Evolutionary conservation across 2,329 filamentous ascomycete species (phyloP), one percentile per base, ranked within the genome.

Genomic region (Botrytis byssoidea): DNA sequence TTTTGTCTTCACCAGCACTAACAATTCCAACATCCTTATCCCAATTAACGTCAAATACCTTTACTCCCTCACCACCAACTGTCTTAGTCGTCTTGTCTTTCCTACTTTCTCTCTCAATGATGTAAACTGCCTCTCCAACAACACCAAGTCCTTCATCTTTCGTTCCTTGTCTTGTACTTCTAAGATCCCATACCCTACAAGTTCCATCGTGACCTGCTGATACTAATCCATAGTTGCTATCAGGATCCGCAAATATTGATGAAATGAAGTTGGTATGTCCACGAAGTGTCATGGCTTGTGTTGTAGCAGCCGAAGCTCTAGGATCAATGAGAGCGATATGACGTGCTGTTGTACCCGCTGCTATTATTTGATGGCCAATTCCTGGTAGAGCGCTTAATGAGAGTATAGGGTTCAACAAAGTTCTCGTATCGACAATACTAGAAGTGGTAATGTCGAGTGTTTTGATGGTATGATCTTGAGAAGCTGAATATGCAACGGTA

Each of bases 271-370:
- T 97, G 74, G 90, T 90, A 84, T 98, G 95, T 0, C 95, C 95
- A 48, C 94, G 89, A 32, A 98, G 88, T n/a, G 94, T 97, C 90
- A 98, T 93, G 59, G 94, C 93, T 18, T 92, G 90, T 37, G 95
- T 92, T 1, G 90, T 88, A 1, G 90, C 88, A 5, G 94, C 92
- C 5, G 91, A 92, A 44, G 89, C 91, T 71, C 96, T 90, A 5
- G 95, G 95, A 82, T 99, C 96, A 77, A 98, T 89, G n/a, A 99
- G 88, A 0, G 94, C 95, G 81, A 99, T 93, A 83, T 97, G 93
- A 73, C 94, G 88, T 35, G 93, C 93, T 25, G 91, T 91, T 3
- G 93, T 97, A 74, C 95, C 96, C 35, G 93, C 92, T 4, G 89
- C 89, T 72, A 91, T 83, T 37, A 90, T 84, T 71, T 78, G 85